These are phyloP conservation scores for Scedosporium apiospermum DNA, from an alignment of 2,329 filamentous ascomycete species.

Conservation along the genomic window DNA sequence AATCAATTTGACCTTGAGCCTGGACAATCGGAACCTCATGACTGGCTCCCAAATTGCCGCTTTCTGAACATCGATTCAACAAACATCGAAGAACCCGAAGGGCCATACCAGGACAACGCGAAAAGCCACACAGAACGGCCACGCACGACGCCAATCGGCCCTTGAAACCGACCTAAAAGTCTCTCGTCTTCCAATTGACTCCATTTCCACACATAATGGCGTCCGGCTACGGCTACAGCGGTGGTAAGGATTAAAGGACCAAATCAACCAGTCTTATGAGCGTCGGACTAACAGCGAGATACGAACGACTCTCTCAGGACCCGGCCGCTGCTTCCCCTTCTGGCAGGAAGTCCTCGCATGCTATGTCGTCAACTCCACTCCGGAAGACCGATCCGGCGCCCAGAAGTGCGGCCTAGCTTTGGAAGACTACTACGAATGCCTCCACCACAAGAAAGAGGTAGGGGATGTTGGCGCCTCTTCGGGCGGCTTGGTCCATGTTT, in stretches of 20 bases:
- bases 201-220: conserved; percentile 43
- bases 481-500: too few relatives aligned
- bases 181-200: not conserved
- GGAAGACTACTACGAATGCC: conserved; percentile 97
- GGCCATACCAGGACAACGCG: too few relatives aligned
- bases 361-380: conserved; percentile 87
- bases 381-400: conserved; percentile 71
- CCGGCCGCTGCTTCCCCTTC: conserved; percentile 89
- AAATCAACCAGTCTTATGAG: not conserved
- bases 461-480: conserved; percentile 17
- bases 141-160: not conserved
- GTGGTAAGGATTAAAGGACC: conserved; percentile 46
- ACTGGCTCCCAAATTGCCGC: too few relatives aligned
- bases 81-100: too few relatives aligned
- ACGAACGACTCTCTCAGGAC: conserved; percentile 29
- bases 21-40: too few relatives aligned
- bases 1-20: too few relatives aligned
- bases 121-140: too few relatives aligned
- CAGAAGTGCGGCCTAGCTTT: conserved; percentile 77
- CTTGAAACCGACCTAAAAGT: not conserved
- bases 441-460: conserved; percentile 99
- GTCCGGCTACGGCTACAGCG: conserved; percentile 73
- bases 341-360: conserved; percentile 99
- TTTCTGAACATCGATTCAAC: too few relatives aligned
- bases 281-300: not conserved